These are phyloP conservation scores for Stentor roeselii DNA, from an alignment of 73 alveolate genomes.

Conservation along the genomic window DNA sequence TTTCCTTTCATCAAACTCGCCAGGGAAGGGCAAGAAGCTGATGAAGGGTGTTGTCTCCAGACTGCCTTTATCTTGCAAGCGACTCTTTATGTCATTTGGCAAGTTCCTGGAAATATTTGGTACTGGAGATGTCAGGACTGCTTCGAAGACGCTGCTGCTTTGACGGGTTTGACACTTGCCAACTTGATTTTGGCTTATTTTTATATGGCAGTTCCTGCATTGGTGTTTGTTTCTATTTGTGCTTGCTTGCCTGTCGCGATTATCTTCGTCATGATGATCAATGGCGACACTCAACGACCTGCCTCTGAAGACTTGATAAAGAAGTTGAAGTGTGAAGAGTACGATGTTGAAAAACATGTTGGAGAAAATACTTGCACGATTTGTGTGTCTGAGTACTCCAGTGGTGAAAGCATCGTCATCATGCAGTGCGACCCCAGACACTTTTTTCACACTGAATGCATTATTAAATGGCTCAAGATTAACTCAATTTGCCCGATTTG, in stretches of 20 bases:
- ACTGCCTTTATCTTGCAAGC: background rate
- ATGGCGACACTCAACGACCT: background rate
- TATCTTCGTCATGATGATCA: background rate
- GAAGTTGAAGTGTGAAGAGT: background rate
- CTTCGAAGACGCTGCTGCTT: background rate
- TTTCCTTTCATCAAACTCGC: background rate
- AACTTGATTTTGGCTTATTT: background rate
- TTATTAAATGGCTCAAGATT: slow-evolving; percentile 47
- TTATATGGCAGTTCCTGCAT: background rate
- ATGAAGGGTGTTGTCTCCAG: background rate
- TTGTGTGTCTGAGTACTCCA: background rate
- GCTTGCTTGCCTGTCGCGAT: slow-evolving; percentile 2
- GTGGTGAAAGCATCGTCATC: background rate
- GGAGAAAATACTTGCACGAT: slow-evolving; percentile 13
- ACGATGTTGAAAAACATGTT: background rate
- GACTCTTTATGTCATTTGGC: background rate
- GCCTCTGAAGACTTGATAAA: background rate
- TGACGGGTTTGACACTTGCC: background rate
- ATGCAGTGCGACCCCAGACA: slow-evolving; percentile 33
- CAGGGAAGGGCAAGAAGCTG: background rate
- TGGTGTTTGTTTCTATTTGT: background rate
- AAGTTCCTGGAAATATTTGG: background rate
- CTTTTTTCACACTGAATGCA: slow-evolving; percentile 56
- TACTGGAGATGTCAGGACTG: background rate
- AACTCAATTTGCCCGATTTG: slow-evolving; percentile 56